phyloP scores from a whole-genome alignment of 2,329 filamentous ascomycete species.

The Laburnicola sp. region DNA sequence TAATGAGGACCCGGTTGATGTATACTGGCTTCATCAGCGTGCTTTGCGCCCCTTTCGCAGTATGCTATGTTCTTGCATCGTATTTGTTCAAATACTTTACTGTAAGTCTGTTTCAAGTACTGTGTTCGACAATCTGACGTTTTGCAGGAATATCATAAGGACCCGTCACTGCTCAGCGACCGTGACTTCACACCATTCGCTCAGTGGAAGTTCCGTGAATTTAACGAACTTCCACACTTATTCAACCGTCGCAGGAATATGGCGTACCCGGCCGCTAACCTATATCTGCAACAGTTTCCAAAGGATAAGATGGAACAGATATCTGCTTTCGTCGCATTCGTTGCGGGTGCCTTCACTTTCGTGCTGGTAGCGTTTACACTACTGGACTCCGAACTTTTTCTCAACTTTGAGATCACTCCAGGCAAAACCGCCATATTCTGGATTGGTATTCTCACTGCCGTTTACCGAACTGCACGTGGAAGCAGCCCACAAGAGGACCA shows the following conservation, averaged over 20 bases:
- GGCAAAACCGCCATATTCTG: constrained; percentile 92
- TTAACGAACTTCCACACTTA: constrained; percentile 92
- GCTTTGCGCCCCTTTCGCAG: constrained; percentile 80
- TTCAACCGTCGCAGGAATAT: constrained; percentile 89
- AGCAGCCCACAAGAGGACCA: constrained; percentile 82
- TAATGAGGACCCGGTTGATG: constrained; percentile 74
- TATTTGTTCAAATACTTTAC: constrained; percentile 97
- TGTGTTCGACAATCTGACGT: constrained; percentile 10
- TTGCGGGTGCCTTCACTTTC: constrained; percentile 82
- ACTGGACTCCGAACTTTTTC: constrained; percentile 87
- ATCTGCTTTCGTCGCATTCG: constrained; percentile 81
- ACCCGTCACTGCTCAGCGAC: constrained; percentile 82
- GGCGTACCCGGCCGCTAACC: constrained; percentile 89
- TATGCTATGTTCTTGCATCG: constrained; percentile 82
- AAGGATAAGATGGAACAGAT: constrained; percentile 90
- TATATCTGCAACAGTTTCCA: constrained; percentile 94
- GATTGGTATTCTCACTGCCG: constrained; percentile 75
- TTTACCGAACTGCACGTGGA: constrained; percentile 82
- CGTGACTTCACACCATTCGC: constrained; percentile 90
- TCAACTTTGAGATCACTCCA: constrained; percentile 87
- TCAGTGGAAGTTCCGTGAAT: constrained; percentile 98
- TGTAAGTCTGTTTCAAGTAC: constrained; percentile 51
- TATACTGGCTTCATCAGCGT: constrained; percentile 86
- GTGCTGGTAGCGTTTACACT: constrained; percentile 82
- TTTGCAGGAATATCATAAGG: constrained; percentile 85